Evolutionary conservation across 2,329 filamentous ascomycete genomes (phyloP).

Genomic region (Colletotrichum theobromicola): DNA sequence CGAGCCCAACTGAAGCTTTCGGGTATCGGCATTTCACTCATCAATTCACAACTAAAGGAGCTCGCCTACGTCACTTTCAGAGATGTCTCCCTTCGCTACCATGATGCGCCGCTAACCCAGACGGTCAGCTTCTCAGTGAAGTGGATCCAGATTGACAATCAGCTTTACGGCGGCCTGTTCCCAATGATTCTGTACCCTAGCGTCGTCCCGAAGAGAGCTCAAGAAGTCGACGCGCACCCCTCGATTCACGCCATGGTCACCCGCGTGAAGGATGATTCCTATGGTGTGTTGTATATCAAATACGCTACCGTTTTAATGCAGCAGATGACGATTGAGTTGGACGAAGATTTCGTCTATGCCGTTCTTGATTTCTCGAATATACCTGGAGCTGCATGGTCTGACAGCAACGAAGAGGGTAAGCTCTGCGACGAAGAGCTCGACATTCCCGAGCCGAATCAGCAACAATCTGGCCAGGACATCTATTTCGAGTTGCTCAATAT

Average conservation of each 20-base stretch:
- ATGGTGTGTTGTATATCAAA: slow-evolving; percentile 97
- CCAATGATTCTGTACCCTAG: slow-evolving; percentile 96
- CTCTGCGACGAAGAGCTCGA: slow-evolving; percentile 90
- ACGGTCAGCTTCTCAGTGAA: slow-evolving; percentile 90
- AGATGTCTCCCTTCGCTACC: slow-evolving; percentile 89
- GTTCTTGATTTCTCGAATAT: slow-evolving; percentile 94
- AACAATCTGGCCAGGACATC: slow-evolving; percentile 87
- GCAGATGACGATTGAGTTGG: slow-evolving; percentile 97
- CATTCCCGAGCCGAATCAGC: slow-evolving; percentile 88
- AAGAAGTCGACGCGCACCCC: slow-evolving; percentile 94
- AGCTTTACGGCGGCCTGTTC: slow-evolving; percentile 97
- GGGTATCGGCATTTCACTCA: slow-evolving; percentile 89
- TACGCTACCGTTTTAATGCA: slow-evolving; percentile 93
- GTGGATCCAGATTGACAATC: slow-evolving; percentile 99
- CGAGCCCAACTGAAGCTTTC: slow-evolving; percentile 86
- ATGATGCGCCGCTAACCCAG: slow-evolving; percentile 92
- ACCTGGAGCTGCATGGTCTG: slow-evolving; percentile 86
- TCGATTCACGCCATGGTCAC: slow-evolving; percentile 93
- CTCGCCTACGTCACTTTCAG: slow-evolving; percentile 92
- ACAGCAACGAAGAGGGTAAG: slow-evolving; percentile 77
- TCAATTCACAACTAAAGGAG: slow-evolving; percentile 91
- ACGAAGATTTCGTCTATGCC: slow-evolving; percentile 98
- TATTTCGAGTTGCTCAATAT: slow-evolving; percentile 98
- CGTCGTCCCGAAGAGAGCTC: slow-evolving; percentile 95
- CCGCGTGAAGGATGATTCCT: slow-evolving; percentile 96